Conservation (phyloP, 2,329 filamentous ascomycete species). For the Aphanoascus verrucosus region DNA sequence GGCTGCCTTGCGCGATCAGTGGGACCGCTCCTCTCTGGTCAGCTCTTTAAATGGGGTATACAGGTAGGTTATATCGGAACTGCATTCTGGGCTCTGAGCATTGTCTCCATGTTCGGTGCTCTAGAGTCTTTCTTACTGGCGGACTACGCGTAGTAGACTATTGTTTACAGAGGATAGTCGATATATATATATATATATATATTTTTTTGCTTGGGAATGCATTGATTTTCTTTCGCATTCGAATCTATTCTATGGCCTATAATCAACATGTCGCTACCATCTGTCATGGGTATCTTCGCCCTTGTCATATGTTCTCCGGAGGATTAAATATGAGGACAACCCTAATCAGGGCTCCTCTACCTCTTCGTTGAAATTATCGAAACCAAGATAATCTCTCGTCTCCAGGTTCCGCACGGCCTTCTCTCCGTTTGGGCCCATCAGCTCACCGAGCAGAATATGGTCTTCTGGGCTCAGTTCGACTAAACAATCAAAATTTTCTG, state of each 20-base stretch:
- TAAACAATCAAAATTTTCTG: conserved; percentile 10
- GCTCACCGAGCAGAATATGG: not conserved
- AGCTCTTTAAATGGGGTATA: conserved; percentile 8
- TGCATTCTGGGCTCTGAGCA: conserved; percentile 5
- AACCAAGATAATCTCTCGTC: conserved; percentile 11
- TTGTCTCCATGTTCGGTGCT: not conserved
- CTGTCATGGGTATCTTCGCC: no score
- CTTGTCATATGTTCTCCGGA: no score
- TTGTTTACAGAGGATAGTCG: not conserved
- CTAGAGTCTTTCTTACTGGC: not conserved
- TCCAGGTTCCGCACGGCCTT: conserved; percentile 10
- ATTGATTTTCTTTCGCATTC: not conserved
- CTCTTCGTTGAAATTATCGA: conserved; percentile 13
- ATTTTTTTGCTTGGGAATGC: not conserved
- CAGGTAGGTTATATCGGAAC: conserved; percentile 1
- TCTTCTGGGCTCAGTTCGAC: conserved; percentile 4
- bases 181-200: no score
- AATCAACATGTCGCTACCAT: no score
- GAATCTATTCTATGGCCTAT: no score
- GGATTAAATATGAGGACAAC: not conserved
- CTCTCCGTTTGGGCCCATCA: conserved; percentile 8
- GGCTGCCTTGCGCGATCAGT: conserved; percentile 81
- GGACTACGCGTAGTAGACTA: not conserved
- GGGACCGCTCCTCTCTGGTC: conserved; percentile 74
- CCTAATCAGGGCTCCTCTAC: conserved; percentile 3